Evolutionary conservation across 2,329 filamentous ascomycete species (phyloP).

Genomic region (Emericellopsis atlantica): DNA sequence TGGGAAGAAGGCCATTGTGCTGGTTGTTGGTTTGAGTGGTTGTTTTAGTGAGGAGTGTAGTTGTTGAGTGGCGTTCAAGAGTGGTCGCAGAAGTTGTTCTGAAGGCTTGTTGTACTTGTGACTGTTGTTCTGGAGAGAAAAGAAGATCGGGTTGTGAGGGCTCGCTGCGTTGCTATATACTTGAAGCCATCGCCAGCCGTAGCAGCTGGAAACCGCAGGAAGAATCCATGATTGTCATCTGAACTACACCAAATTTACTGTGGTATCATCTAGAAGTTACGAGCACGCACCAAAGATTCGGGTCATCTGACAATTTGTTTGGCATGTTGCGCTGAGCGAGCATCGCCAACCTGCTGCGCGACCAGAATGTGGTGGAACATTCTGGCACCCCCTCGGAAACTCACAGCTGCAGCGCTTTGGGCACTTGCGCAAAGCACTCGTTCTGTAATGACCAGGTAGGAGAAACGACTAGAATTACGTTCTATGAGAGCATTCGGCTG

Average conservation of each 20-base stretch:
- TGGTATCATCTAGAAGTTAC: neutral
- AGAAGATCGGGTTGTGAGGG: neutral
- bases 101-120: slow-evolving; percentile 2
- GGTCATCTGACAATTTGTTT: neutral
- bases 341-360: neutral
- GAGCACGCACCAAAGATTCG: neutral
- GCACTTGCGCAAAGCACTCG: too few species aligned
- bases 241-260: too few species aligned
- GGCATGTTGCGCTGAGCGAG: slow-evolving; percentile 1
- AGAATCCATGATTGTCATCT: neutral
- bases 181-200: slow-evolving; percentile 3
- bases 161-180: slow-evolving; percentile 5
- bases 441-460: too few species aligned
- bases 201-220: neutral
- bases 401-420: too few species aligned
- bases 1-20: slow-evolving; percentile 49
- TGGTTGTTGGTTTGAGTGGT: slow-evolving; percentile 7
- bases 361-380: slow-evolving; percentile 13
- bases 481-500: too few species aligned
- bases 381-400: slow-evolving; percentile 4
- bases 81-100: slow-evolving; percentile 7
- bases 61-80: slow-evolving; percentile 13
- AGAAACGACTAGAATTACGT: too few species aligned
- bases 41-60: slow-evolving; percentile 8
- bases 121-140: slow-evolving; percentile 8